A percentile compares a stretch with the other conserved stretches of the same genome.
Conservation (phyloP, 108 stramenopile species). For the Skeletonema menzelii region DNA sequence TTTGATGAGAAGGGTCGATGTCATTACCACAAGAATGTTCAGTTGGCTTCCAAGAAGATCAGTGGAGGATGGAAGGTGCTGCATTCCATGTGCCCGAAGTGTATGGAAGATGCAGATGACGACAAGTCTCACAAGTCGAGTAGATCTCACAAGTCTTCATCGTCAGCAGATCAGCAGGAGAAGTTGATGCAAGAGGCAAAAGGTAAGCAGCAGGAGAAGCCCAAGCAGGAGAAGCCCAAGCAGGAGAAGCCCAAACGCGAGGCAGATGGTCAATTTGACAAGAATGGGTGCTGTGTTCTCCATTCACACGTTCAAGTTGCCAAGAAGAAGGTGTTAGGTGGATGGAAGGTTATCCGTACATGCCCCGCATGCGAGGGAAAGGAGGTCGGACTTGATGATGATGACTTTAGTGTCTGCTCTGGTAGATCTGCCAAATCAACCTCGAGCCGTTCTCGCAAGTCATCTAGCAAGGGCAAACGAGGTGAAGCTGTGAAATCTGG, state of each 20-base stretch:
- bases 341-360: slow-evolving; percentile 30
- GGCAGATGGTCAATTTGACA: slow-evolving; percentile 27
- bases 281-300: slow-evolving; percentile 41
- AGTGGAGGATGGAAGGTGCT: slow-evolving; percentile 43
- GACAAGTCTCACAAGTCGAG: slow-evolving; percentile 28
- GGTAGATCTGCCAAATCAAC: slow-evolving; percentile 23
- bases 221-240: slow-evolving; percentile 1
- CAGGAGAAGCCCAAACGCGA: neutral
- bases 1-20: slow-evolving; percentile 47
- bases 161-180: neutral
- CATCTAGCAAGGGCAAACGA: slow-evolving; percentile 1
- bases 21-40: slow-evolving; percentile 41
- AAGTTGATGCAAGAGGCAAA: neutral
- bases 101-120: slow-evolving; percentile 33
- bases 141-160: slow-evolving; percentile 19
- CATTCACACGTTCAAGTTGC: slow-evolving; percentile 48
- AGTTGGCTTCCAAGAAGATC: slow-evolving; percentile 42
- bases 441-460: slow-evolving; percentile 3
- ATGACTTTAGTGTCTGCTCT: slow-evolving; percentile 27
- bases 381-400: slow-evolving; percentile 25
- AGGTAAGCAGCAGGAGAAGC: neutral
- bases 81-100: slow-evolving; percentile 34
- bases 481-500: slow-evolving; percentile 19
- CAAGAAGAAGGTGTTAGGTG: slow-evolving; percentile 39
- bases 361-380: slow-evolving; percentile 32